phyloP scores from a whole-genome alignment of 2,329 filamentous ascomycete species.

The Aureobasidium sp. region DNA sequence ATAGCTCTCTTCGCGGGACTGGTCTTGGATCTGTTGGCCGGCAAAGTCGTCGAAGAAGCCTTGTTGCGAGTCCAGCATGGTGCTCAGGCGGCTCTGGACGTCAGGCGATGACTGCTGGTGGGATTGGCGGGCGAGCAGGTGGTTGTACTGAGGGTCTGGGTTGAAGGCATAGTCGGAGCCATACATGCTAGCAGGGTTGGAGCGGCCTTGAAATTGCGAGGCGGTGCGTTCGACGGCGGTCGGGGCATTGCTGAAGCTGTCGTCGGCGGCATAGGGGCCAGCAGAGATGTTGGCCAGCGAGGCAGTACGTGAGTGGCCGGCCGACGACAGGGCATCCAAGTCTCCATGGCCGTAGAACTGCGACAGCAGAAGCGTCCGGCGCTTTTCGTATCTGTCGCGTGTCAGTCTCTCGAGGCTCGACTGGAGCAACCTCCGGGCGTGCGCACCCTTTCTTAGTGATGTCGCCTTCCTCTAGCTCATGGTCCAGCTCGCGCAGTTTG shows the following conservation, averaged over 20 bases:
- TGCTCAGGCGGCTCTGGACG: slow-evolving; percentile 56
- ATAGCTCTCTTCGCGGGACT: slow-evolving; percentile 58
- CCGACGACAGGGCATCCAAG: slow-evolving; percentile 34
- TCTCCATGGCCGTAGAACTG: slow-evolving; percentile 52
- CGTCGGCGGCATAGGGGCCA: background rate
- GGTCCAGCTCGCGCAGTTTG: slow-evolving; percentile 74
- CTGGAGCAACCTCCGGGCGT: slow-evolving; percentile 22
- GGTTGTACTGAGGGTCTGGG: slow-evolving; percentile 58
- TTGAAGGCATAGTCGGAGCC: slow-evolving; percentile 83
- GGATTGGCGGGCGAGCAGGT: slow-evolving; percentile 33
- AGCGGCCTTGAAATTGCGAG: slow-evolving; percentile 30
- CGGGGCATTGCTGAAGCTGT: slow-evolving; percentile 6
- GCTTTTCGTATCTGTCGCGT: slow-evolving; percentile 72
- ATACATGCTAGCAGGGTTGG: slow-evolving; percentile 41
- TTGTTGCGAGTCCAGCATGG: slow-evolving; percentile 79
- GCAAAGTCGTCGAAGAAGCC: slow-evolving; percentile 95
- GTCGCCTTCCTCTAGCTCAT: slow-evolving; percentile 92
- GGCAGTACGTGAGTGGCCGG: slow-evolving; percentile 55
- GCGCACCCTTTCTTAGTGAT: slow-evolving; percentile 91
- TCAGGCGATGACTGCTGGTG: slow-evolving; percentile 37
- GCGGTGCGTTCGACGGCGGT: background rate
- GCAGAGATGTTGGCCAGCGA: slow-evolving; percentile 42
- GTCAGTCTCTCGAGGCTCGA: background rate
- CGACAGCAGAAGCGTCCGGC: slow-evolving; percentile 75
- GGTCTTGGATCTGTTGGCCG: slow-evolving; percentile 75